phyloP scores from a whole-genome alignment of 345 rosid genomes.

The Hibiscus mutabilis region DNA sequence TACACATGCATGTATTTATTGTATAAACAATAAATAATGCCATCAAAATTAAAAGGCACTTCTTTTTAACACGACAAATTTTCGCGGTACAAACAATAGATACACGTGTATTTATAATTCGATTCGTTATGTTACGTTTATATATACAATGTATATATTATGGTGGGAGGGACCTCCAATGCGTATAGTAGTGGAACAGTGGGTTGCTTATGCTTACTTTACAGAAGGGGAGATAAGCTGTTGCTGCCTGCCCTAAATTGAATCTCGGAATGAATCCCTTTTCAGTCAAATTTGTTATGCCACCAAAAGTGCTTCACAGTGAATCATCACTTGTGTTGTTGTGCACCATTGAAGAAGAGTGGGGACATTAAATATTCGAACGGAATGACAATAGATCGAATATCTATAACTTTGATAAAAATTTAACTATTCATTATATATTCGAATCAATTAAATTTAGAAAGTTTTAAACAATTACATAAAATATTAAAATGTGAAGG shows the following conservation, averaged over 20 bases:
- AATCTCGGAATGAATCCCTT: not conserved
- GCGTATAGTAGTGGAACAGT: not conserved
- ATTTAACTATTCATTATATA: too few species aligned
- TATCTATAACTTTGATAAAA: not conserved
- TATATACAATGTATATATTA: too few species aligned
- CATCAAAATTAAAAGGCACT: too few species aligned
- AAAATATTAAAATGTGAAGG: too few species aligned
- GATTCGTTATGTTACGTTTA: too few species aligned
- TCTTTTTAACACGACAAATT: too few species aligned
- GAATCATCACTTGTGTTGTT: not conserved
- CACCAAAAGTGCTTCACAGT: constrained; percentile 6
- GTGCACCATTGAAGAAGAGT: not conserved
- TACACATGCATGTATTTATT: too few species aligned
- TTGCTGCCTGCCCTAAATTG: not conserved
- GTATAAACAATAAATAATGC: too few species aligned
- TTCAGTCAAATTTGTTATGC: not conserved
- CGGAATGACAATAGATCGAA: not conserved
- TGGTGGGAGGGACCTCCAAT: not conserved
- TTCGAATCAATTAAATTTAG: too few species aligned
- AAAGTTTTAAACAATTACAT: too few species aligned
- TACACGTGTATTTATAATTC: too few species aligned
- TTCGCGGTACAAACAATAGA: too few species aligned
- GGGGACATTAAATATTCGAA: not conserved
- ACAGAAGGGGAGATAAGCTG: not conserved
- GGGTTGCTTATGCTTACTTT: not conserved